These are phyloP conservation scores for Cymbopogon citratus DNA, from an alignment of 176 grass and related monocot genomes.

Conservation along the genomic window DNA sequence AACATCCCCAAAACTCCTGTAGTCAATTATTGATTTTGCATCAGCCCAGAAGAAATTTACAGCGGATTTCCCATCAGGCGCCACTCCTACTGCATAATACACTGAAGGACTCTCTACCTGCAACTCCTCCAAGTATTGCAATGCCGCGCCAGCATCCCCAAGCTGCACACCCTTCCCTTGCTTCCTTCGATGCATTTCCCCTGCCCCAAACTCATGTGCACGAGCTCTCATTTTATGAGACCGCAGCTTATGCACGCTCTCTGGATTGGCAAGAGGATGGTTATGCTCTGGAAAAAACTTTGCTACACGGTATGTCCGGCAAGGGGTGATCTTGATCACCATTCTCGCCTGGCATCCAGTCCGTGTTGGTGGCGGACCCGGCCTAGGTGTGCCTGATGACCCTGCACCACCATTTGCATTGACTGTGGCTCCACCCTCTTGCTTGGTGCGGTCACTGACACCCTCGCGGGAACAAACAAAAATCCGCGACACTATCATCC, in stretches of 20 bases:
- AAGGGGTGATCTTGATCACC: conserved; percentile 75
- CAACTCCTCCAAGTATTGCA: conserved; percentile 68
- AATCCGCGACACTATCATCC: conserved; percentile 57
- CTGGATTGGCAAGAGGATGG: conserved; percentile 58
- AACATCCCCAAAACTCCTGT: conserved; percentile 73
- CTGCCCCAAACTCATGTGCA: conserved; percentile 45
- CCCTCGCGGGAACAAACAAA: conserved; percentile 81
- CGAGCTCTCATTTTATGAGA: conserved; percentile 69
- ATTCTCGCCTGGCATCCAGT: conserved; percentile 75
- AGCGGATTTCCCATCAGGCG: conserved; percentile 43
- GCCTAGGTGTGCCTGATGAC: conserved; percentile 38
- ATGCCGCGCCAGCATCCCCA: conserved; percentile 54
- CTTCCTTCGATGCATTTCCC: conserved; percentile 55
- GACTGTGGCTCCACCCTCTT: conserved; percentile 16
- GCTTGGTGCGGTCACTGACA: conserved; percentile 52
- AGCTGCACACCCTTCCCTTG: conserved; percentile 57
- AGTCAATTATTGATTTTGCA: conserved; percentile 73
- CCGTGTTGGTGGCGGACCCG: conserved; percentile 57
- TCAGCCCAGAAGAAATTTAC: conserved; percentile 90
- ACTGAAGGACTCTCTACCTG: conserved; percentile 63
- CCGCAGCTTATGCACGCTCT: conserved; percentile 58
- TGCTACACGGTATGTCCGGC: conserved; percentile 55
- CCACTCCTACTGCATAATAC: conserved; percentile 56
- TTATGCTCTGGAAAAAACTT: conserved; percentile 67
- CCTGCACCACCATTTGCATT: conserved; percentile 31